These are phyloP conservation scores for Globisporangium nunn DNA, from an alignment of 352 stramenopile genomes.

Conservation along the genomic window DNA sequence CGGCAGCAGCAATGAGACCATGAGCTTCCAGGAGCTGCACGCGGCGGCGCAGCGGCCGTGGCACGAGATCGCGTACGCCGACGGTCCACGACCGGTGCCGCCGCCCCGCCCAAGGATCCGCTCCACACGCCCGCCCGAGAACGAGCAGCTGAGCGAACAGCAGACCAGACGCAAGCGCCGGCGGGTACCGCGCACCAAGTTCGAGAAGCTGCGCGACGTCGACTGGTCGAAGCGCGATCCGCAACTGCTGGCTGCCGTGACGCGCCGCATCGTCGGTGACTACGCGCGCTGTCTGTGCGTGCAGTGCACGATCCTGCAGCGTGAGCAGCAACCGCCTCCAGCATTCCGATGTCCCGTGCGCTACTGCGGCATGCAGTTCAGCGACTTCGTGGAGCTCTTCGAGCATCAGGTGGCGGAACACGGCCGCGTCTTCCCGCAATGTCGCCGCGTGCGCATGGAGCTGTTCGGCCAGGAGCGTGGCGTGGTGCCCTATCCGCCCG, in stretches of 20 bases:
- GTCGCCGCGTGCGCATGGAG: slow-evolving; percentile 27
- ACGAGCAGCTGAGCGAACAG: too few relatives aligned
- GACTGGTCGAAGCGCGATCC: slow-evolving; percentile 9
- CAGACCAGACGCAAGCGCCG: background rate
- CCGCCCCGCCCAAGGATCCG: background rate
- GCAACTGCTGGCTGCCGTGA: slow-evolving; percentile 1
- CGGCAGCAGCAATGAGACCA: background rate
- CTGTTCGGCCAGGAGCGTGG: slow-evolving; percentile 28
- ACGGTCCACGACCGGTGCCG: slow-evolving; percentile 1
- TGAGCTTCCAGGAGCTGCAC: slow-evolving; percentile 7
- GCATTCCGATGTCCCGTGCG: slow-evolving; percentile 9
- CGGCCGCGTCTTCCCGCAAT: slow-evolving; percentile 30
- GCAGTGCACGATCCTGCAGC: slow-evolving; percentile 6
- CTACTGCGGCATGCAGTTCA: slow-evolving; percentile 24
- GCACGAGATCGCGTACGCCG: slow-evolving; percentile 2
- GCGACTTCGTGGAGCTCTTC: slow-evolving; percentile 31
- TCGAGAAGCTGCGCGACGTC: slow-evolving; percentile 1
- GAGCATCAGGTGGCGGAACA: slow-evolving; percentile 57
- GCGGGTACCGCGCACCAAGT: background rate
- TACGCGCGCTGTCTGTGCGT: slow-evolving; percentile 12
- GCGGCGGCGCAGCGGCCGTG: slow-evolving; percentile 5
- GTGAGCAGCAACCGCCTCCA: background rate
- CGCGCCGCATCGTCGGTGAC: background rate
- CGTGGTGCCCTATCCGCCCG: slow-evolving; percentile 23
- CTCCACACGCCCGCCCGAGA: background rate